phyloP scores from a whole-genome alignment of 2,329 filamentous ascomycete genomes.

The Pseudonectria buxi region DNA sequence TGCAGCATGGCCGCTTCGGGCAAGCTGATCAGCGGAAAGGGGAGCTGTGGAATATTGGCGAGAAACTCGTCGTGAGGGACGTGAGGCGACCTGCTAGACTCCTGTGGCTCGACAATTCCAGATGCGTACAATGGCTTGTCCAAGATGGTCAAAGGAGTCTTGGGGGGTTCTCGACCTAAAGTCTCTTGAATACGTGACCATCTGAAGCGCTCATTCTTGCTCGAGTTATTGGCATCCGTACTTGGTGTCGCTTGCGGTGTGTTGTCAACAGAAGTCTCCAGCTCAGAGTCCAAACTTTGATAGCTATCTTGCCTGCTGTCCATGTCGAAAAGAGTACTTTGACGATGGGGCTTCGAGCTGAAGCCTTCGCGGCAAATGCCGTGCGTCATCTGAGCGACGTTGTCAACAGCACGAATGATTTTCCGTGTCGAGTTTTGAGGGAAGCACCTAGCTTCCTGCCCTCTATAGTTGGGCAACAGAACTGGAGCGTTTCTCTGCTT shows the following conservation, averaged over 20 bases:
- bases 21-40: constrained; percentile 31
- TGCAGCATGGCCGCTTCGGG: constrained; percentile 31
- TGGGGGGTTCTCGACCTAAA: constrained; percentile 17
- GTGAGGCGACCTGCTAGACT: constrained; percentile 7
- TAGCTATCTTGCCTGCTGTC: constrained; percentile 22
- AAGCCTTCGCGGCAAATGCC: constrained; percentile 16
- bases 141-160: constrained; percentile 14
- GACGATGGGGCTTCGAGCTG: constrained; percentile 2
- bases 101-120: constrained; percentile 6
- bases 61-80: constrained; percentile 18
- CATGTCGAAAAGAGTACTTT: constrained; percentile 15
- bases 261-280: not conserved
- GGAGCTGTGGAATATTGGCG: constrained; percentile 22
- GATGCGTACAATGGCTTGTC: constrained; percentile 18
- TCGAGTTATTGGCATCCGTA: not conserved
- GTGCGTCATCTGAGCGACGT: constrained; percentile 20
- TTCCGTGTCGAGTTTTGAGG: constrained; percentile 18
- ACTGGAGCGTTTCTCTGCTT: constrained; percentile 13
- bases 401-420: constrained; percentile 15
- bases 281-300: constrained; percentile 25
- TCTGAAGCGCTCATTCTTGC: constrained; percentile 10
- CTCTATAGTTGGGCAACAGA: constrained; percentile 16
- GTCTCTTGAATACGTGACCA: constrained; percentile 21
- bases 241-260: not conserved
- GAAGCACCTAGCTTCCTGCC: constrained; percentile 4